These are phyloP conservation scores for Pyrenochaeta sp. DNA, from an alignment of 2,329 filamentous ascomycete genomes.

Conservation along the genomic window DNA sequence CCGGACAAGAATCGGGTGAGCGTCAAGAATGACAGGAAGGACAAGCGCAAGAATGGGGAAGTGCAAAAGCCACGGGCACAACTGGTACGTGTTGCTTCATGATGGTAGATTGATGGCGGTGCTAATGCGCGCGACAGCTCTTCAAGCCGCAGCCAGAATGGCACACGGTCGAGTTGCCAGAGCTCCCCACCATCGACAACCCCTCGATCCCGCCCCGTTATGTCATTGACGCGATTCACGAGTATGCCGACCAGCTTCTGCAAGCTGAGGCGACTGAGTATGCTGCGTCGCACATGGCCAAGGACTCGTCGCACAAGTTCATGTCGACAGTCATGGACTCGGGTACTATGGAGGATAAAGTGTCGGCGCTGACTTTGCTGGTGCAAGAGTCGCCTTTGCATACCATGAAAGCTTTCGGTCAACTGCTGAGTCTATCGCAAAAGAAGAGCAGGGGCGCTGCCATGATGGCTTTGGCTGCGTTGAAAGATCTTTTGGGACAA, in stretches of 20 bases:
- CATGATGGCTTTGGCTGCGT: constrained; percentile 86
- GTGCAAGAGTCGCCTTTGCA: constrained; percentile 97
- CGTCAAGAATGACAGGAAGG: constrained; percentile 36
- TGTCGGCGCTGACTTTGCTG: constrained; percentile 91
- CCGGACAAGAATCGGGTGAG: constrained; percentile 41
- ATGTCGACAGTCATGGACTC: constrained; percentile 96
- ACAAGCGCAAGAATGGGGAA: constrained; percentile 47
- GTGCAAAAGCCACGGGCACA: constrained; percentile 34
- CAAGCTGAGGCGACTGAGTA: constrained; percentile 82
- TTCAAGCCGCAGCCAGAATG: constrained; percentile 73
- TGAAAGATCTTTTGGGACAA: constrained; percentile 93
- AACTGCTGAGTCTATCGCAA: constrained; percentile 79
- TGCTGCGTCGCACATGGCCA: constrained; percentile 72
- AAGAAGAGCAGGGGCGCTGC: constrained; percentile 95
- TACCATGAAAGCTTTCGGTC: constrained; percentile 88
- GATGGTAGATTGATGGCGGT: constrained; percentile 5
- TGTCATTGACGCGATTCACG: constrained; percentile 67
- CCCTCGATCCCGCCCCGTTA: constrained; percentile 59
- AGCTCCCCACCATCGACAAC: constrained; percentile 58
- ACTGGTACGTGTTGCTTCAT: constrained; percentile 35
- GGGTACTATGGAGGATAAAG: constrained; percentile 94
- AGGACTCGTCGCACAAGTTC: constrained; percentile 92
- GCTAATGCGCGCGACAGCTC: constrained; percentile 52
- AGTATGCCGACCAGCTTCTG: constrained; percentile 77
- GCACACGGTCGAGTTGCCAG: constrained; percentile 67